A percentile compares a stretch with the other conserved stretches of the same genome.
Conservation (phyloP, 2,329 filamentous ascomycete genomes). For the Microdochium trichocladiopsis region DNA sequence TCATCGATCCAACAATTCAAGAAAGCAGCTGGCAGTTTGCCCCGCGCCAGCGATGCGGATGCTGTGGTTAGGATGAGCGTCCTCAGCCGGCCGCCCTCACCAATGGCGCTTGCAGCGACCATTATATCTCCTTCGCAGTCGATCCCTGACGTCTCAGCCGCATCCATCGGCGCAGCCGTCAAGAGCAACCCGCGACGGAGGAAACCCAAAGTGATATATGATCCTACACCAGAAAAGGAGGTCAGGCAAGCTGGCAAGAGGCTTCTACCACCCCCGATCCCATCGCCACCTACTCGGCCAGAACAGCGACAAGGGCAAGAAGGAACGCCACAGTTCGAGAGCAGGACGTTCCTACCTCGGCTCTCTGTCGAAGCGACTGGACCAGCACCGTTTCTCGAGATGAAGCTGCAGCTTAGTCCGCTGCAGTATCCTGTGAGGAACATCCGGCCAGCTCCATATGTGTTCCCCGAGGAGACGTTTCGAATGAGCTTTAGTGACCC, state of each 20-base stretch:
- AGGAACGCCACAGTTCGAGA: background rate
- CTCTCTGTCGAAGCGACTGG: background rate
- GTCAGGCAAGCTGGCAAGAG: background rate
- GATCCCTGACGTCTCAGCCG: constrained; percentile 12
- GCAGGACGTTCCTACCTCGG: background rate
- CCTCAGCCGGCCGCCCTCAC: background rate
- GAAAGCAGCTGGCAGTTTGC: background rate
- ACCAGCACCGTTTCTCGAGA: background rate
- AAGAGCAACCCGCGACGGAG: constrained; percentile 39
- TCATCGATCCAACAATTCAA: constrained; percentile 1
- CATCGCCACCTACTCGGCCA: background rate
- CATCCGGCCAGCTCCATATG: background rate
- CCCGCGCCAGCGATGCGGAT: background rate
- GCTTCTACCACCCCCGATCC: background rate
- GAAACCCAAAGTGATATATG: constrained; percentile 32
- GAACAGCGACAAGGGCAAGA: background rate
- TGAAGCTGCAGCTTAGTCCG: background rate
- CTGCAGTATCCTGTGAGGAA: background rate
- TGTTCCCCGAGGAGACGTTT: background rate
- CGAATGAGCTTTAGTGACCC: background rate
- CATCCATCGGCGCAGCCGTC: constrained; percentile 43
- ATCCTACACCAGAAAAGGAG: constrained; percentile 12
- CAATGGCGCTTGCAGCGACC: constrained; percentile 4
- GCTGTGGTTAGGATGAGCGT: background rate
- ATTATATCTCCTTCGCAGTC: too few species aligned